Evolutionary conservation across 306 rosid genomes (phyloP).

Genomic region (Malus orientalis): DNA sequence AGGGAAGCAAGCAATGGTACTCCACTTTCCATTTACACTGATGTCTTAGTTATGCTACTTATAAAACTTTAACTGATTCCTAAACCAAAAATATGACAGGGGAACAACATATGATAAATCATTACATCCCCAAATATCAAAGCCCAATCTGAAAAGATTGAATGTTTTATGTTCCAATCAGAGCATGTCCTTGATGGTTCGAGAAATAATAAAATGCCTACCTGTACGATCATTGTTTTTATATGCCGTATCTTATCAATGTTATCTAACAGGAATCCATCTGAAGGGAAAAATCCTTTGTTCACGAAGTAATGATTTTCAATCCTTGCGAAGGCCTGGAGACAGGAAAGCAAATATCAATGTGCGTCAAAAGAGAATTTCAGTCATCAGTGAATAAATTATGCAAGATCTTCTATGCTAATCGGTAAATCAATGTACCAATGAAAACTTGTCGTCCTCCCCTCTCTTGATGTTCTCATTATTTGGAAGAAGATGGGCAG

Average conservation of each 20-base stretch:
- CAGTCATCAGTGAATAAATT: neutral
- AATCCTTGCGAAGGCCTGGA: slow-evolving; percentile 93
- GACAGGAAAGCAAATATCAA: slow-evolving; percentile 3
- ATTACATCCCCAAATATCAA: too few species aligned
- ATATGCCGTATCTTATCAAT: slow-evolving; percentile 82
- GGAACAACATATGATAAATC: neutral
- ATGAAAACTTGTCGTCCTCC: slow-evolving; percentile 73
- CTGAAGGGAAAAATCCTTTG: slow-evolving; percentile 78
- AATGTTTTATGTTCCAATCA: neutral
- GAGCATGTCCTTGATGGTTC: neutral
- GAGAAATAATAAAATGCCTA: slow-evolving; percentile 11
- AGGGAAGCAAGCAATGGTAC: neutral
- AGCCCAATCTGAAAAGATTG: neutral
- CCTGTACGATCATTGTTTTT: slow-evolving; percentile 78
- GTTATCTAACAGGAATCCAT: slow-evolving; percentile 69
- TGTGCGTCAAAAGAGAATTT: slow-evolving; percentile 9
- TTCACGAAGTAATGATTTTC: slow-evolving; percentile 89
- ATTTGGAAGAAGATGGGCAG: slow-evolving; percentile 82
- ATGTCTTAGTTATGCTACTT: neutral
- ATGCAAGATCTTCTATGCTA: neutral
- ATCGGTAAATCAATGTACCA: slow-evolving; percentile 39
- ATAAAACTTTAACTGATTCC: neutral
- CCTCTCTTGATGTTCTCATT: slow-evolving; percentile 71
- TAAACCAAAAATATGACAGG: neutral
- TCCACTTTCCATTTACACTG: neutral